phyloP scores from a whole-genome alignment of 148 eudicot species.

The Arctostaphylos glauca region DNA sequence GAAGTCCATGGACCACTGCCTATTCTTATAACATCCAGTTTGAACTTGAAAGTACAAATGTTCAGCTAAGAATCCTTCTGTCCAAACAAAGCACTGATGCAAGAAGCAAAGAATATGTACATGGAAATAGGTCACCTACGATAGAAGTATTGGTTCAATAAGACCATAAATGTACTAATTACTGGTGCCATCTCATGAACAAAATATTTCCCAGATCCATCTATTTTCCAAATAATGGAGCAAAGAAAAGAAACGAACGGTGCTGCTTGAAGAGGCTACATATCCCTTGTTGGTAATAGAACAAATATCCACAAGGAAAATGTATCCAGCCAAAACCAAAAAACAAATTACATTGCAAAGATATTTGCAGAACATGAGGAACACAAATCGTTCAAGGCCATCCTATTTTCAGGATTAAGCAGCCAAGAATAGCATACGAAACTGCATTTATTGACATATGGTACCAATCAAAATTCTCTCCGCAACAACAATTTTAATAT shows the following conservation, averaged over 20 bases:
- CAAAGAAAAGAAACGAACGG: constrained; percentile 5
- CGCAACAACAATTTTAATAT: background rate
- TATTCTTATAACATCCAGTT: background rate
- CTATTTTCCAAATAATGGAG: background rate
- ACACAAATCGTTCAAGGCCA: background rate
- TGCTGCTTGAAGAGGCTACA: background rate
- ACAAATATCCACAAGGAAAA: background rate
- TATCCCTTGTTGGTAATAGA: background rate
- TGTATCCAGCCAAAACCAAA: background rate
- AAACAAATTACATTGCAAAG: background rate
- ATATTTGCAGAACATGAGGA: background rate
- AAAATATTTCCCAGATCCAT: background rate
- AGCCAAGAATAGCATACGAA: background rate
- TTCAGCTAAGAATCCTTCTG: background rate
- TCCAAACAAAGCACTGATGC: background rate
- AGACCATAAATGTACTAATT: background rate
- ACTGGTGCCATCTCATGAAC: background rate
- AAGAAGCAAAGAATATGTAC: background rate
- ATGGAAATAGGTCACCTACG: background rate
- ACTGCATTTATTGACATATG: background rate
- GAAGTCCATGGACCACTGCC: background rate
- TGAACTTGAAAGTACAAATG: background rate
- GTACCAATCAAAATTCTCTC: background rate
- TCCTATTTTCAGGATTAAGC: background rate
- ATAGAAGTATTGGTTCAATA: background rate